A percentile compares a stretch with the other conserved stretches of the same genome.
Conservation (phyloP, 305 asterid genomes). For the Plantago coronopus region DNA sequence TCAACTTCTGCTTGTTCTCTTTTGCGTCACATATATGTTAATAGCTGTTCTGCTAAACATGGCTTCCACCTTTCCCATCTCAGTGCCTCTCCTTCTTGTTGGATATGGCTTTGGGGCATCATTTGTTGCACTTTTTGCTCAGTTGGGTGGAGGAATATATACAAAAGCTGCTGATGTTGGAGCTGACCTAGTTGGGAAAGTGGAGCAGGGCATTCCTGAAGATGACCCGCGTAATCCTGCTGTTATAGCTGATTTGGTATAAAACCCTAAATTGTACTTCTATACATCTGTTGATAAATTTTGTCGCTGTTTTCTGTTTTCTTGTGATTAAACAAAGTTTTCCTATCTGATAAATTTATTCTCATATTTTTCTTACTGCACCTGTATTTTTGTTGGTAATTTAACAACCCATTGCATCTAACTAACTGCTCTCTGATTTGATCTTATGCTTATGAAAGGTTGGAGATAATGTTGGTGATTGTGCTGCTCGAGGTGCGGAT, state of each 20-base stretch:
- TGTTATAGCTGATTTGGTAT: constrained; percentile 97
- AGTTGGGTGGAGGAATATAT: constrained; percentile 98
- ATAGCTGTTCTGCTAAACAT: constrained; percentile 14
- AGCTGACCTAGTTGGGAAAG: constrained; percentile 99
- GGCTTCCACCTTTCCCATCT: constrained; percentile 23
- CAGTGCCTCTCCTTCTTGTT: constrained; percentile 99
- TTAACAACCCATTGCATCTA: constrained; percentile 6
- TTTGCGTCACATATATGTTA: constrained; percentile 18
- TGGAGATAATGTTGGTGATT: constrained; percentile 99
- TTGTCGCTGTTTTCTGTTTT: constrained; percentile 3
- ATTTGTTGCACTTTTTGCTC: constrained; percentile 99
- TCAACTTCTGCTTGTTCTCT: constrained; percentile 21
- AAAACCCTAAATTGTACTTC: constrained; percentile 16
- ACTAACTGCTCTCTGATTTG: constrained; percentile 17
- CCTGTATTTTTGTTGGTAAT: constrained; percentile 9
- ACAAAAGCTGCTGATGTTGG: constrained; percentile 99
- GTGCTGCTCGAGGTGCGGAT: constrained; percentile 99
- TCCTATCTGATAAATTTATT: constrained; percentile 3
- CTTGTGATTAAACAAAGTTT: neutral
- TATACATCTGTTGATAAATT: constrained; percentile 11
- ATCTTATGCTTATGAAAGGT: constrained; percentile 46
- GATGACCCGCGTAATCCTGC: constrained; percentile 99
- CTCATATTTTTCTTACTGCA: constrained; percentile 8
- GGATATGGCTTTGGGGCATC: constrained; percentile 99
- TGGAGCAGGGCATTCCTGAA: constrained; percentile 99